Evolutionary conservation across 2,329 filamentous ascomycete genomes (phyloP).

Genomic region (Colletotrichum orchidophilum): DNA sequence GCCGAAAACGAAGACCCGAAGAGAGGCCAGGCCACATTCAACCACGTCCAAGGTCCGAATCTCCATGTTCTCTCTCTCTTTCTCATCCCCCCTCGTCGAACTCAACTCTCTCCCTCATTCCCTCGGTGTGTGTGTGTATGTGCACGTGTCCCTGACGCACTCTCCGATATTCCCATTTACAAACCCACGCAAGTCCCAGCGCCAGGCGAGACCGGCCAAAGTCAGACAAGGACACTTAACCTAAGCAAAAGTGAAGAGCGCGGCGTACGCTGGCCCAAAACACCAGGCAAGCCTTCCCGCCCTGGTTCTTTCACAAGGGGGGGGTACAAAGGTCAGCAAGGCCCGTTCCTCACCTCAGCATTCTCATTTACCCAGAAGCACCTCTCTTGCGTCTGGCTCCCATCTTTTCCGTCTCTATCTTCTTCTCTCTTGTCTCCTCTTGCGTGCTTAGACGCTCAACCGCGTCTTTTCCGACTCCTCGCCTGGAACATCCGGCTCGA

Average conservation of each 20-base stretch:
- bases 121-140: background rate
- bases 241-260: background rate
- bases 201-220: constrained; percentile 1
- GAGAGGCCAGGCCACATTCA: constrained; percentile 14
- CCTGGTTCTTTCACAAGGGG: background rate
- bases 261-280: background rate
- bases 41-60: background rate
- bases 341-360: constrained; percentile 11
- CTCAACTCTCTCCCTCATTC: background rate
- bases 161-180: background rate
- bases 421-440: background rate
- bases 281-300: constrained; percentile 18
- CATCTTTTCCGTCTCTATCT: background rate
- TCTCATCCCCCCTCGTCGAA: background rate
- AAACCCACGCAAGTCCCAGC: background rate
- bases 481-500: background rate
- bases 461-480: background rate
- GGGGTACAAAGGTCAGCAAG: constrained; percentile 15
- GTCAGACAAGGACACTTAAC: background rate
- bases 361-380: background rate
- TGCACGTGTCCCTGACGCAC: background rate
- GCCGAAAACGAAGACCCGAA: constrained; percentile 2
- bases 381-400: background rate
- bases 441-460: background rate
- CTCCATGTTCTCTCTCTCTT: background rate